Evolutionary conservation across 192 early-diverging fungal species (phyloP).

Genomic region (Funneliformis geosporum): DNA sequence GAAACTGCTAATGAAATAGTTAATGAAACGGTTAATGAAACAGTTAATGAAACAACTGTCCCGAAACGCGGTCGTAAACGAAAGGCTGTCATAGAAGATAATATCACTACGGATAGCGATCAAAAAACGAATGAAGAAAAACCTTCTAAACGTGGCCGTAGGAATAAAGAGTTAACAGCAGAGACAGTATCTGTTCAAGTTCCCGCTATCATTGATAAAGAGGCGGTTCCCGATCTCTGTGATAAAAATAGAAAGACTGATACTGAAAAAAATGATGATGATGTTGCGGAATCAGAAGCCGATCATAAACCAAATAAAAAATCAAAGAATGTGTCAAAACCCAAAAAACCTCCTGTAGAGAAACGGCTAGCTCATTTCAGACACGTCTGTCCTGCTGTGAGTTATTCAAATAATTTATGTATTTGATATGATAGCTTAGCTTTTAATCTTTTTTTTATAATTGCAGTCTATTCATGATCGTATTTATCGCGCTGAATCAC

Average conservation of each 20-base stretch:
- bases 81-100: neutral
- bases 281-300: neutral
- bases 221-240: neutral
- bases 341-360: neutral
- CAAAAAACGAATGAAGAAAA: neutral
- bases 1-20: no score
- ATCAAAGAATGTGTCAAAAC: neutral
- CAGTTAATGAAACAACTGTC: no score
- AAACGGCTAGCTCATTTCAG: neutral
- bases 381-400: neutral
- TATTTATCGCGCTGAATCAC: neutral
- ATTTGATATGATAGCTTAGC: no score
- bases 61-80: neutral
- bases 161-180: neutral
- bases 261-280: neutral
- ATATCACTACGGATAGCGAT: neutral
- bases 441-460: neutral
- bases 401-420: neutral
- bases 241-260: neutral
- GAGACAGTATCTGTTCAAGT: neutral
- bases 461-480: neutral
- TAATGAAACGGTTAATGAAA: no score
- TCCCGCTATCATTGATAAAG: neutral
- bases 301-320: neutral
- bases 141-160: neutral